These are phyloP conservation scores for Acanthamoeba sp. DNA, from an alignment of 208 protist species.

Conservation along the genomic window DNA sequence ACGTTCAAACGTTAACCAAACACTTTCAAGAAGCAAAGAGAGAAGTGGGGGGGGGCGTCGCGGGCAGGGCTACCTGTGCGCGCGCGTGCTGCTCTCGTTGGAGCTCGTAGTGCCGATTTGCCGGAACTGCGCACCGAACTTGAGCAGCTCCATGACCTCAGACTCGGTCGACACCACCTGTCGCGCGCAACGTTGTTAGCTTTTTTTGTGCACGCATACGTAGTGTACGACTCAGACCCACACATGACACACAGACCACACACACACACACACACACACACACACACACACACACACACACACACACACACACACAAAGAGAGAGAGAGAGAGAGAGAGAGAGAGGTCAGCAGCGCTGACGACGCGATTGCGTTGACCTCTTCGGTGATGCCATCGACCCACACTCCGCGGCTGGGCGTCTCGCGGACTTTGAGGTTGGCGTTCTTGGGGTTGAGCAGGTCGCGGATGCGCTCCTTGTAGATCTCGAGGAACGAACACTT, in stretches of 20 bases:
- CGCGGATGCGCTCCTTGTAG: conserved; percentile 63
- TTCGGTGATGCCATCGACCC: conserved; percentile 93
- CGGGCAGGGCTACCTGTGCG: neutral
- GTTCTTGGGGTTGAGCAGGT: conserved; percentile 89
- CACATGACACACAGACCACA: no score
- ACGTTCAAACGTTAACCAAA: no score
- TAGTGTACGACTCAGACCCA: no score
- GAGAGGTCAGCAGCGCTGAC: no score
- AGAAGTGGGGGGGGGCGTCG: neutral
- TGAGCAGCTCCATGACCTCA: conserved; percentile 53
- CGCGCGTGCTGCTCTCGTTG: conserved; percentile 37
- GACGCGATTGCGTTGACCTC: no score
- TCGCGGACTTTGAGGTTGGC: conserved; percentile 93
- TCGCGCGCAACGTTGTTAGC: neutral
- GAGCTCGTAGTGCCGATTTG: neutral
- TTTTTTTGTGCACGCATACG: no score
- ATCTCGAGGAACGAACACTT: conserved; percentile 68
- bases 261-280: no score
- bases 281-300: no score
- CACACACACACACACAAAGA: neutral
- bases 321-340: neutral
- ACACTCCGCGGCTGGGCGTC: conserved; percentile 94
- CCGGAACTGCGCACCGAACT: conserved; percentile 39
- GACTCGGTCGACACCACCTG: conserved; percentile 8
- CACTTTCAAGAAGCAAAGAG: no score